Base-by-base conservation (phyloP, 495 filamentous ascomycete species). In the Astrothelium macrocarpum region DNA sequence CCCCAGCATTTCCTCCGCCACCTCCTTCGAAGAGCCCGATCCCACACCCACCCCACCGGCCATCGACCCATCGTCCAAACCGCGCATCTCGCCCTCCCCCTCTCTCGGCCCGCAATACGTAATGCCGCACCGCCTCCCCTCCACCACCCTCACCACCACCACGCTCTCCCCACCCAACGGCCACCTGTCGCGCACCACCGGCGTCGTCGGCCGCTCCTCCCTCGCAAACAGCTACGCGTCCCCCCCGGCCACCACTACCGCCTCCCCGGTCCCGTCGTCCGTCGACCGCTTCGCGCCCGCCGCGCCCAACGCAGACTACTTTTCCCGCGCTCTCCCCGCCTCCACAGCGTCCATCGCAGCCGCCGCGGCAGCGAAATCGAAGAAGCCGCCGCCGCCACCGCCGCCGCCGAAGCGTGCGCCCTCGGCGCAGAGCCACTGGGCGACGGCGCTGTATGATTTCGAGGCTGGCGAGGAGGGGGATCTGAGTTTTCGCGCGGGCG, bases 391-490 rank as follows among this genome's bases (percentile, higher is more conserved):
- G 31, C 82, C 85, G 1, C 89, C 87, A 1, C 90, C 89, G 0
- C 89, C 91, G 7, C 89, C 89, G 1, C 81, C 83, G 1, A 87
- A 87, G 70, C 79, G 77, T 14, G 73, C 77, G 5, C 67, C 74
- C 12, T 76, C 72, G 28, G 20, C 26, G 26, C 79, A 79, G 45
- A 83, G 78, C 1, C 72, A 82, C 28, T 96, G 80, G 67, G 91
- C 95, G 11, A 85, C 87, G 1, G 93, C 93, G 2, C 74, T 91
- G 67, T 97, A 90, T 74, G 80, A 87, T 59, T 97, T 95, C 73
- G 77, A 80, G 0, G 90, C 88, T 0, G 82, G 91, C 69, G 82
- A 80, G 18, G 71, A 73, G 0, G 91, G 88, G 0, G 93, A 97
- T 75, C 73, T 97, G 58, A 81, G 80, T 12, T 97, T 97, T 74